These are phyloP conservation scores for Vigna reflexopilosa DNA, from an alignment of 306 rosid species.

Conservation along the genomic window DNA sequence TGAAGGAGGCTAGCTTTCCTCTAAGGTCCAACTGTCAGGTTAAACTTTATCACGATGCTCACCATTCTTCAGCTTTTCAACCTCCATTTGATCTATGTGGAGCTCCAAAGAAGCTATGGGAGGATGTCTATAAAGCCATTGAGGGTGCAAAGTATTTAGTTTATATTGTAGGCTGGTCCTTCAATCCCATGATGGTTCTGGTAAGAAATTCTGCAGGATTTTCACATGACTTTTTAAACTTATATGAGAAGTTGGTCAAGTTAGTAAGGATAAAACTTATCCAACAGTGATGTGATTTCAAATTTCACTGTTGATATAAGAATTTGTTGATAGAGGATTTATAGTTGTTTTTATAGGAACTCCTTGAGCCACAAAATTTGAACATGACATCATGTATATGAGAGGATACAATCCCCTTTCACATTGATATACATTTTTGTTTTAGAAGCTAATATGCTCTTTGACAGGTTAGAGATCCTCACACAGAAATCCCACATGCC, in stretches of 20 bases:
- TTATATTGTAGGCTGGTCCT: slow-evolving; percentile 94
- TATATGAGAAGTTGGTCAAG: not conserved
- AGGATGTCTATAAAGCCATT: slow-evolving; percentile 86
- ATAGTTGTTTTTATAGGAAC: not conserved
- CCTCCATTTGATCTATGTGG: slow-evolving; percentile 66
- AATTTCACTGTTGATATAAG: not conserved
- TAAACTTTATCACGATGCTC: slow-evolving; percentile 93
- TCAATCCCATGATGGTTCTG: slow-evolving; percentile 81
- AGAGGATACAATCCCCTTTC: not conserved
- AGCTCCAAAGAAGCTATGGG: slow-evolving; percentile 80
- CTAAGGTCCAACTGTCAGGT: slow-evolving; percentile 77
- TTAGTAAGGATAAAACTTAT: not conserved
- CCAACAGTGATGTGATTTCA: not conserved
- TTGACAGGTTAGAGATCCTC: slow-evolving; percentile 80
- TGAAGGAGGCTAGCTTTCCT: slow-evolving; percentile 70
- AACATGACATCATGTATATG: not conserved
- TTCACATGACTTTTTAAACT: not conserved
- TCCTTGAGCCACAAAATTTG: not conserved
- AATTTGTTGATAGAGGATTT: not conserved
- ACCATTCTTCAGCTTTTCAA: slow-evolving; percentile 70
- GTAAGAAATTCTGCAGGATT: slow-evolving; percentile 47
- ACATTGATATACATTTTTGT: not conserved
- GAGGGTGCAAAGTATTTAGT: slow-evolving; percentile 77
- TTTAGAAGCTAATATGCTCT: slow-evolving; percentile 21
- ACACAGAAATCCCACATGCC: slow-evolving; percentile 76